Evolutionary conservation across 2,329 filamentous ascomycete genomes (phyloP), one percentile per base, ranked within the genome.

Genomic region (Tolypocladium endophyticum): DNA sequence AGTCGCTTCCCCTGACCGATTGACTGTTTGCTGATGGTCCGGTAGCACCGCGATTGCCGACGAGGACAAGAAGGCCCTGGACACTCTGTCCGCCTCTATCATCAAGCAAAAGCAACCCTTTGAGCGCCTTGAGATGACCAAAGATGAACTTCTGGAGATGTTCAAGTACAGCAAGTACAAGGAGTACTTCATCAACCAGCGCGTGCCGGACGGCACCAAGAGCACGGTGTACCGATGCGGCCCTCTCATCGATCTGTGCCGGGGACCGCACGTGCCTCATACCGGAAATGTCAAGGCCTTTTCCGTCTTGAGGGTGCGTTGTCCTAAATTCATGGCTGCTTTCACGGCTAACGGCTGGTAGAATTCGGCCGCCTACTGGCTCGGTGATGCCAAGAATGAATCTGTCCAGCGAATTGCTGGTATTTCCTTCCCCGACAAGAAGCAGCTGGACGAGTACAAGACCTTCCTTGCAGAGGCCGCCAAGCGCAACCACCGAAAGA

Each of bases 81-180:
- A 96, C 76, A 86, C 81, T 61, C 86, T 92, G 64, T 90, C 92
- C 36, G 81, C 83, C 69, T 88, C 87, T 71, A 92, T 94, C 64
- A 90, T 96, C 75, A 97, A 97, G 81, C 92, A 97, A 77, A 96
- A 95, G 81, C 93, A 97, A 76, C 87, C 87, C 57, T 97, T 97
- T 72, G 89, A 97, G 79, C 87, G 94, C 61, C 79, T 97, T 55
- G 88, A 88, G 64, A 84, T 97, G 70, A 89, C 89, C 65, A 97
- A 97, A 77, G 89, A 93, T 59, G 87, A 97, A 66, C 82, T 97
- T 57, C 84, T 94, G 58, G 91, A 96, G 73, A 96, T 97, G 75
- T 97, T 97, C 80, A 85, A 87, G 68, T 95, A 96, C 81, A 97
- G 95, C 82, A 94, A 94, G 74, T 97, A 96, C 81, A 97, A 99